Base-by-base conservation (phyloP, 139 green algal species). In the Auxenochlorella protothecoides region DNA sequence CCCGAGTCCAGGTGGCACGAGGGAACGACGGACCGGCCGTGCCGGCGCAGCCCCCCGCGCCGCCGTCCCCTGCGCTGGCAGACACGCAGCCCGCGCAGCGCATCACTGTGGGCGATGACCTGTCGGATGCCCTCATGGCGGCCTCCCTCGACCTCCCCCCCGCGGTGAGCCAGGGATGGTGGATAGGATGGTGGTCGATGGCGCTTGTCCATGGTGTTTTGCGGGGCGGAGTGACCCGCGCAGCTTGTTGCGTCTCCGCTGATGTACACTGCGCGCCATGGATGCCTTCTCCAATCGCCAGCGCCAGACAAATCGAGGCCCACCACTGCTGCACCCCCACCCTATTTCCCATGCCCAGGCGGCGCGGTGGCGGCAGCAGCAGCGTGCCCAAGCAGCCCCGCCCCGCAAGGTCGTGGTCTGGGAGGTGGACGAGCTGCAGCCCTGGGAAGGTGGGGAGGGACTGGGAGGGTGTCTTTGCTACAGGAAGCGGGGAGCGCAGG, bases 111-210 rank as follows among this genome's bases (percentile, higher is more conserved):
- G 81, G 78, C 4, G 81, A 84, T 59, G 71, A 78, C 11, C 68
- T 88, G 15, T 78, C 80, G 11, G 83, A 90, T 87, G 85, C 2
- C 27, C 70, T 94, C 55, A 88, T 85, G 11, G 88, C 89, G 0
- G 85, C 90, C 67, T 93, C 88, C 4, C 79, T 94, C 13, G 89
- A 94, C 79, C 78, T 94, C 59, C 86, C 89, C 0, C 89, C 87
- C 44, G 74, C 77, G 61, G 81, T 73, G 59, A 65, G 68, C 55
- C n/a, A 9, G 12, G 7, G 9, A 11, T 7, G 7, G 14, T 5
- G 57, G 6, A 53, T 52, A 4, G 4, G 0, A 12, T 52, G 64
- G 44, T 5, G 64, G 14, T 2, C 44, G 52, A 3, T 59, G 65
- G 53, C 8, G 9, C 65, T 2, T 44, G 15, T 60, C 54, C 66